Percentiles rank a stretch among this genome's conserved stretches.
These are phyloP conservation scores for Wickerhamiella cacticola DNA, from an alignment of 805 yeast species.

Conservation along the genomic window DNA sequence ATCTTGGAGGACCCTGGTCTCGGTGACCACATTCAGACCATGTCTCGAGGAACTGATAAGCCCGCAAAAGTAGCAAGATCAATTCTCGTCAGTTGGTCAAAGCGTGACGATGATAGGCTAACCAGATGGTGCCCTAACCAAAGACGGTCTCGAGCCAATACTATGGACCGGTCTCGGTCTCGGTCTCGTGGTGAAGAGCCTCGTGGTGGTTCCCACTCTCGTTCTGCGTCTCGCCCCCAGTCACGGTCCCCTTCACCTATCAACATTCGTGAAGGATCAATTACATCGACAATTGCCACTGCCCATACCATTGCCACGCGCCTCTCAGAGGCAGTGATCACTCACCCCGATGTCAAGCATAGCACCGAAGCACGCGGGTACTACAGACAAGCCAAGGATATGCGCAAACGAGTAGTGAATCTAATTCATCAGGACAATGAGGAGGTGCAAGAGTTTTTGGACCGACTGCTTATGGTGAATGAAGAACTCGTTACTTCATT, in stretches of 20 bases:
- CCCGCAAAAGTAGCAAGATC: constrained; percentile 36
- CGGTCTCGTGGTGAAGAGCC: not conserved
- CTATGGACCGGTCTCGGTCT: not conserved
- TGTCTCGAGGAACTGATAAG: constrained; percentile 29
- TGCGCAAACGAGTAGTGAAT: constrained; percentile 65
- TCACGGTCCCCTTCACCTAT: constrained; percentile 17
- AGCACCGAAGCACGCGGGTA: constrained; percentile 56
- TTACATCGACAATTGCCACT: constrained; percentile 21
- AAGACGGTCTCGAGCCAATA: not conserved
- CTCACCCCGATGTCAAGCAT: constrained; percentile 32
- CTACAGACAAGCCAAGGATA: constrained; percentile 54
- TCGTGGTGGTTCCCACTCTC: no score
- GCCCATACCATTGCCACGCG: constrained; percentile 64
- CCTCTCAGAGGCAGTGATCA: constrained; percentile 45
- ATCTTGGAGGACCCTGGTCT: constrained; percentile 20
- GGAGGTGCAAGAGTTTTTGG: constrained; percentile 59
- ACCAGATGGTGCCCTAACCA: constrained; percentile 2
- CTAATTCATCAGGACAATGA: constrained; percentile 74
- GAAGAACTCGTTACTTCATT: constrained; percentile 75
- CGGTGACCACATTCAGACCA: constrained; percentile 36
- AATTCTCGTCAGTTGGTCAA: constrained; percentile 57
- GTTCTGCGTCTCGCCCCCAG: constrained; percentile 7
- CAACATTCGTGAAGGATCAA: constrained; percentile 20
- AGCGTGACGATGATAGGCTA: constrained; percentile 16
- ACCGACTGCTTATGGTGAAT: constrained; percentile 78